These are phyloP conservation scores for Neurospora terricola DNA, from an alignment of 495 filamentous ascomycete genomes.

Conservation along the genomic window DNA sequence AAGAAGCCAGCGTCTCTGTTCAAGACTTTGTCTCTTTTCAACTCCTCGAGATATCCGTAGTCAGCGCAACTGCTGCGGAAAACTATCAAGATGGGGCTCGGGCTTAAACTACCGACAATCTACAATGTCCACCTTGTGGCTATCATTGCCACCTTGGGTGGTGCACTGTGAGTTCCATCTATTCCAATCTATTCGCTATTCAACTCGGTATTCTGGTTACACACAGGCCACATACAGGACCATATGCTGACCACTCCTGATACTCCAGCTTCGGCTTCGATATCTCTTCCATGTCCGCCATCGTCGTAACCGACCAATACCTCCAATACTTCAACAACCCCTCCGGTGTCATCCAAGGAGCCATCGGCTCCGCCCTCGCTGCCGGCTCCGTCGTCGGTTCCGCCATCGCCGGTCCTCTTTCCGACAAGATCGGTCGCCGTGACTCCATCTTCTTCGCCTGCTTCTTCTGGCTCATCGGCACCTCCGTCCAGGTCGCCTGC, in stretches of 20 bases:
- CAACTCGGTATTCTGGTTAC: background rate
- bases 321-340: conserved; percentile 57
- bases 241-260: background rate
- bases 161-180: conserved; percentile 36
- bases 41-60: background rate
- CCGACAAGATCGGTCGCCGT: conserved; percentile 56
- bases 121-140: conserved; percentile 57
- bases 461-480: conserved; percentile 61
- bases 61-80: background rate
- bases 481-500: conserved; percentile 53
- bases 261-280: conserved; percentile 47
- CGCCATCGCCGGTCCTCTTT: conserved; percentile 52
- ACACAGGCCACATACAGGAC: background rate
- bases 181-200: no score
- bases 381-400: conserved; percentile 59
- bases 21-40: background rate
- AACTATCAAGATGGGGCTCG: conserved; percentile 15
- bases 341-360: conserved; percentile 51
- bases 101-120: conserved; percentile 34
- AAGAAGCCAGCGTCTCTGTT: background rate
- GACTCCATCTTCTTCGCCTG: conserved; percentile 56
- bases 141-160: conserved; percentile 50
- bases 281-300: conserved; percentile 63
- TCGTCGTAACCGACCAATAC: conserved; percentile 61
- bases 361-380: conserved; percentile 56